Conservation (phyloP, 768 basidiomycete species). For the Jaapia argillacea region DNA sequence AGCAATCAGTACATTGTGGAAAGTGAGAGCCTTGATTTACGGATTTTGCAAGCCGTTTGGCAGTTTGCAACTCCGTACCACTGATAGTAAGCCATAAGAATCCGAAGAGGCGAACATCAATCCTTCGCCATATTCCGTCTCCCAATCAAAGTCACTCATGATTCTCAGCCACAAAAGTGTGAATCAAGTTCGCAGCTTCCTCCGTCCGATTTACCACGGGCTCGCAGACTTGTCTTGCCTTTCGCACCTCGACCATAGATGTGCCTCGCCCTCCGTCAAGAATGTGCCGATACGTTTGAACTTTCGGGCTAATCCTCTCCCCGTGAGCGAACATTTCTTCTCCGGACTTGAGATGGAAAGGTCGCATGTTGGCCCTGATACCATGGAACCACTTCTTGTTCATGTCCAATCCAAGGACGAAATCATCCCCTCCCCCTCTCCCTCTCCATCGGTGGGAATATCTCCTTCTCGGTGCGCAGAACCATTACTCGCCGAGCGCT, state of each 20-base stretch:
- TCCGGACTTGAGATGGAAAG: conserved; percentile 35
- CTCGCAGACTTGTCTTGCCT: conserved; percentile 36
- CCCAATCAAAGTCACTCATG: conserved; percentile 66
- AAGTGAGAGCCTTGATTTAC: too few relatives aligned
- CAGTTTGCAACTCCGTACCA: too few relatives aligned
- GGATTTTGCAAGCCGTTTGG: too few relatives aligned
- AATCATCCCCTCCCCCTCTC: conserved; percentile 40
- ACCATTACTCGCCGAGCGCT: conserved; percentile 70
- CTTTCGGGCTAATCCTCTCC: conserved; percentile 71
- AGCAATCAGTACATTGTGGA: too few relatives aligned
- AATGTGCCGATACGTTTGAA: conserved; percentile 78
- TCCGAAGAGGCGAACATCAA: too few relatives aligned
- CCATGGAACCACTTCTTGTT: conserved; percentile 71
- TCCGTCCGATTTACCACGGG: conserved; percentile 41
- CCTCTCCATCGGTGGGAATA: conserved; percentile 17
- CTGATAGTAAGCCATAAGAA: too few relatives aligned
- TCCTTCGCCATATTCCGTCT: conserved; percentile 50
- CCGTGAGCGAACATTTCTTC: conserved; percentile 48
- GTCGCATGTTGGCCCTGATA: conserved; percentile 69
- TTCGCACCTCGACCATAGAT: conserved; percentile 47
- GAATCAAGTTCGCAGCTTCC: conserved; percentile 39
- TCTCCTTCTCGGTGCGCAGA: conserved; percentile 63
- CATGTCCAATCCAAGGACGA: conserved; percentile 66
- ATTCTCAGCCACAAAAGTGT: conserved; percentile 69
- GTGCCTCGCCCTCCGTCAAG: conserved; percentile 35